Conservation (phyloP, 768 basidiomycete genomes). For the Rossbeevera mucosa region DNA sequence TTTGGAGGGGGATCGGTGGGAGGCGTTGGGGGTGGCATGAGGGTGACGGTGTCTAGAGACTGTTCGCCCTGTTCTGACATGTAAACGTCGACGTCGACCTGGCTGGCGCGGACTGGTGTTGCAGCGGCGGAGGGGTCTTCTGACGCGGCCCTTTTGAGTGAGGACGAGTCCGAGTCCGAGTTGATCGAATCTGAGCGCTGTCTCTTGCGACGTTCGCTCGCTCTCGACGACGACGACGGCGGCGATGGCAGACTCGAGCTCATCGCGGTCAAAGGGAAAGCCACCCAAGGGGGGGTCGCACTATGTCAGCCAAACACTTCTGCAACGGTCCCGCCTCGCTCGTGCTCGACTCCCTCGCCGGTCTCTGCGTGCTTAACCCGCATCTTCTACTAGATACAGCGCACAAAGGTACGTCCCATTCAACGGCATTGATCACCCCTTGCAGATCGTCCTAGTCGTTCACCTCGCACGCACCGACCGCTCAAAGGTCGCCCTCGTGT, state of each 20-base stretch:
- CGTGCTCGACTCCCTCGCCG: slow-evolving; percentile 74
- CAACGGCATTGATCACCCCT: background rate
- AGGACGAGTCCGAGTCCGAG: slow-evolving; percentile 60
- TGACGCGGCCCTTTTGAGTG: slow-evolving; percentile 75
- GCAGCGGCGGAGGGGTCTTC: slow-evolving; percentile 50
- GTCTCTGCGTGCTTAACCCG: slow-evolving; percentile 68
- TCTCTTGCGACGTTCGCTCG: slow-evolving; percentile 53
- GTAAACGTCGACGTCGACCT: slow-evolving; percentile 63
- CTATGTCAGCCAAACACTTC: slow-evolving; percentile 52
- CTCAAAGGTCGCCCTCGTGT: slow-evolving; percentile 70
- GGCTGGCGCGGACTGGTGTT: slow-evolving; percentile 31
- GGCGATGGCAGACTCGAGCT: slow-evolving; percentile 44
- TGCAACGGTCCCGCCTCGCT: slow-evolving; percentile 59
- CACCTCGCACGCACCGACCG: slow-evolving; percentile 53
- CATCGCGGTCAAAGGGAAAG: slow-evolving; percentile 31
- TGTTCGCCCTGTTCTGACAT: slow-evolving; percentile 57
- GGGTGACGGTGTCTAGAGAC: slow-evolving; percentile 13
- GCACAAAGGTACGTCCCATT: slow-evolving; percentile 55
- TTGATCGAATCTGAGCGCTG: slow-evolving; percentile 68
- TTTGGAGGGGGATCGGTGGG: slow-evolving; percentile 20
- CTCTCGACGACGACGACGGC: slow-evolving; percentile 32
- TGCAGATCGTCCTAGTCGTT: slow-evolving; percentile 45
- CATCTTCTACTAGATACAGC: slow-evolving; percentile 62
- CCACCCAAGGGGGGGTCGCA: slow-evolving; percentile 10
- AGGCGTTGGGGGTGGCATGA: slow-evolving; percentile 26